Percentiles rank a stretch among this genome's conserved stretches.
phyloP scores from a whole-genome alignment of 2,329 filamentous ascomycete genomes.

The Diaporthe destruens region DNA sequence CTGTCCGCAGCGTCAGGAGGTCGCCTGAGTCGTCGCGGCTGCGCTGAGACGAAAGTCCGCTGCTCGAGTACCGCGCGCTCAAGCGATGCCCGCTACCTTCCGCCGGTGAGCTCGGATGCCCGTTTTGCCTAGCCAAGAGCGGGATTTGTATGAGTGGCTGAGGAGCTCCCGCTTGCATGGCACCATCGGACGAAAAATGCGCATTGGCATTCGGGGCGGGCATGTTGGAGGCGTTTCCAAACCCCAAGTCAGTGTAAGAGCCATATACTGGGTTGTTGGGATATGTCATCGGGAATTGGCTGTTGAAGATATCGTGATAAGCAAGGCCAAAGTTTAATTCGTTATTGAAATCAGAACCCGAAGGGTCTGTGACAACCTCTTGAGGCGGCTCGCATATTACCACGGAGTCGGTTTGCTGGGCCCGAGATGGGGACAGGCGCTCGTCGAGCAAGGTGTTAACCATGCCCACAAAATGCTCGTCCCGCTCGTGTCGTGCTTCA shows the following conservation, averaged over 20 bases:
- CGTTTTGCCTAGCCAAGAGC: neutral
- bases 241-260: neutral
- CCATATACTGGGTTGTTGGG: neutral
- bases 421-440: neutral
- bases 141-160: neutral
- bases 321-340: neutral
- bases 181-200: neutral
- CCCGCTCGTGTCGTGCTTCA: neutral
- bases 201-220: neutral
- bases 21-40: slow-evolving; percentile 1
- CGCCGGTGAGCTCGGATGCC: neutral
- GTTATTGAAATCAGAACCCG: too few relatives aligned
- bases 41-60: neutral
- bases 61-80: neutral
- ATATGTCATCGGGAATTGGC: neutral
- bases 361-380: fast-evolving
- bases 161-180: neutral
- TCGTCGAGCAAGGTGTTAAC: neutral
- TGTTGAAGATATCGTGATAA: neutral
- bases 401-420: neutral
- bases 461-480: neutral
- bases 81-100: neutral
- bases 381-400: neutral
- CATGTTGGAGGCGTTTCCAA: neutral
- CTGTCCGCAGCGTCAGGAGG: neutral